Base-by-base conservation (phyloP, 2,329 filamentous ascomycete genomes). In the Arthroderma uncinatum region DNA sequence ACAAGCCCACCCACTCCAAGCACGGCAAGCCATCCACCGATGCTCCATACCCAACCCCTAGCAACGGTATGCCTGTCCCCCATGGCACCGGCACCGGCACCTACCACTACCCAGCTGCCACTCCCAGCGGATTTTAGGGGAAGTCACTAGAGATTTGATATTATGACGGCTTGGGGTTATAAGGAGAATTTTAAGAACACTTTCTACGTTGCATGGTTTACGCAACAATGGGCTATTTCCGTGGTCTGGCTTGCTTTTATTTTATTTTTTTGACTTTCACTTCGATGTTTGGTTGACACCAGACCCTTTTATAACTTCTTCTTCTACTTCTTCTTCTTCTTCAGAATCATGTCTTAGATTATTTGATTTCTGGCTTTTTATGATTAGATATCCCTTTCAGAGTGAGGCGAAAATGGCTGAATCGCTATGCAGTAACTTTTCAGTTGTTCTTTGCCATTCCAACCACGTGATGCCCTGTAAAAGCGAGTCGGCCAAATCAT, bases 401-500 rank as follows among this genome's bases (percentile, higher is more conserved):
- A 33, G 10, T 33, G 25, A 34, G 34, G 14, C 14, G 19, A 28
- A n/a, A 42, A 54, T 53, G 16, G 36, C 53, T 12, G 44, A 10
- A 0, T 67, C 69, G 33, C 65, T 64, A 2, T 53, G 55, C 10
- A 57, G 58, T 52, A 73, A 54, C 12, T 62, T 58, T 39, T 66
- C 63, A 42, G 67, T 63, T 65, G 68, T 70, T 7, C 60, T 65
- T 66, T 89, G 82, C 89, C 89, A 94, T 59, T 83, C 78, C 37
- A 89, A 70, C 83, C 86, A 92, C 2, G 87, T 84, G 58, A 89
- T 76, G 1, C 83, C 89, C 69, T 94, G 89, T 56, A 93, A 68
- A 25, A 93, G 72, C 67, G 84, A 87, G 73, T 94, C 89, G 0
- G 88, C 86, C 53, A 94, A 71, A 73, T 94, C 89, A 69, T 94